Evolutionary conservation across 306 rosid genomes (phyloP), one percentile per base, ranked within the genome.

Genomic region (Ormosia semicastrata): DNA sequence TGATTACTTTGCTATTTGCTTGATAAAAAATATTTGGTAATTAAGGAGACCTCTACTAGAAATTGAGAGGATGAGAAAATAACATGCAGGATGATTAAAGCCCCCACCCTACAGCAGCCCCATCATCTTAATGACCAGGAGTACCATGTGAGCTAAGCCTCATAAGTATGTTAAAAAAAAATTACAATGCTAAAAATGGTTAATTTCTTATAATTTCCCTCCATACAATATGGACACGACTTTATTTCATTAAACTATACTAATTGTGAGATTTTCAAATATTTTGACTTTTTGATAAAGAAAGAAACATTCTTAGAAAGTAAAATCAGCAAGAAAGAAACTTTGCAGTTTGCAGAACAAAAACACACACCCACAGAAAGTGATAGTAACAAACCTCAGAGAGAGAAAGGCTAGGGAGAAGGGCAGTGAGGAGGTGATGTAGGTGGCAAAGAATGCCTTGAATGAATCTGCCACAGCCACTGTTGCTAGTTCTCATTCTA

Each of bases 331-430:
- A 13, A 11, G 24, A 8, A 8, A 66, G 47, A 8, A 43, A 43
- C 47, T 44, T 39, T 39, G 29, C 70, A 64, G 4, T 36, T 63
- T 9, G 43, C 15, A 24, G 9, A 13, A 4, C 56, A 7, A 24
- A 10, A 13, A 4, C 43, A 7, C 3, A 29, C 24, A 53, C 2
- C 39, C 1, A 29, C 0, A 36, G 11, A 32, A 37, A 79, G 7
- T 37, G 52, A 7, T 4, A 30, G 17, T 30, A 1, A 76, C 53
- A 9, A 82, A 93, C 97, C 97, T 93, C 94, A 36, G 82, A 59
- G 17, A 88, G 82, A 1, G 96, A 88, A 62, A 93, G 73, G 14
- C 13, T 69, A 32, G 84, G 83, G 41, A 76, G 83, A 77, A 84
- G 65, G 12, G 71, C 57, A 14, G 46, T 34, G 36, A 76, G 13